Evolutionary conservation across 805 yeast genomes (phyloP), one percentile per base, ranked within the genome.

Genomic region (Teunomyces barrocoloradensis): DNA sequence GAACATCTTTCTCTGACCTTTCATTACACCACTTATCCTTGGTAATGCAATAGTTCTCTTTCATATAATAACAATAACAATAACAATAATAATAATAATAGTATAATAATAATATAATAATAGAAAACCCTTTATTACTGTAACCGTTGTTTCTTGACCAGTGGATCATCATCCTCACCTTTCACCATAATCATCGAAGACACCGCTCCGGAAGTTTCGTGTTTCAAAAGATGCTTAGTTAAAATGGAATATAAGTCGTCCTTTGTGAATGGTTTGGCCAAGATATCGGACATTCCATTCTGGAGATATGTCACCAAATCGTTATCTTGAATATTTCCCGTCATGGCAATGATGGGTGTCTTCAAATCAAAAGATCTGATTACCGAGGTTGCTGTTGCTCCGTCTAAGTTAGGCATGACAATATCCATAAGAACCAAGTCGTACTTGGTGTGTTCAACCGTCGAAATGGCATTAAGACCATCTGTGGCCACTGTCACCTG

Each of bases 281-380:
- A 72, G 32, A 94, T 89, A 65, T 89, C 96, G 49, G 88, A 84
- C 89, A 90, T 90, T 4, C 97, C 97, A 59, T 89, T 89, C 56
- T 85, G 85, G 50, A 88, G 69, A 63, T 87, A 89, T 1, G 84
- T 85, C 41, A 87, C 86, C 48, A 89, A 73, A 64, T 89, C 96
- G 54, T 85, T 82, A 53, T 85, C 88, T 55, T 87, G 85, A 47
- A 89, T 87, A 61, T 89, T 89, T 35, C 96, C 95, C 1, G 96
- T 89, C 96, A 89, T 89, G 27, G 96, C 95, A 54, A 94, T 85
- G 52, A 94, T 88, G 10, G 98, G 98, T 0, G 97, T 89, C 45
- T 78, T 79, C 17, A 81, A 80, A 64, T 90, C 96, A 61, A 89
- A 88, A 15, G 85, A 82, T 55, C 98, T 77, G 42, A 94, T 89